Evolutionary conservation across 441 rosid species (phyloP), one percentile per base, ranked within the genome.

Genomic region (Theobroma grandiflorum): DNA sequence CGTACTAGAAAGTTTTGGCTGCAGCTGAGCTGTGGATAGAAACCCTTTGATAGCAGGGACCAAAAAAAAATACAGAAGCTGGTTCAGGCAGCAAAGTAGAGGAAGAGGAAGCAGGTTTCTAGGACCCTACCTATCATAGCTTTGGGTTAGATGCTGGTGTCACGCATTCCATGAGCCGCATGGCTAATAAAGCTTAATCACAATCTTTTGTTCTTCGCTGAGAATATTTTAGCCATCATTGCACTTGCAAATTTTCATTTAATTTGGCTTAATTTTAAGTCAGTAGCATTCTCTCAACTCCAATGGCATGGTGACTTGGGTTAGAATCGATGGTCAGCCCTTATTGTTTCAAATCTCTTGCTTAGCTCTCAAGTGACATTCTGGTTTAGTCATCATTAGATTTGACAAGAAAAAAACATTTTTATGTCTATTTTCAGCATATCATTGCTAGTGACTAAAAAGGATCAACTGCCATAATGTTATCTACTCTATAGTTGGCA

Each of bases 141-240:
- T 15, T 72, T 35, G 62, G 75, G 31, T 26, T 16, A 50, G 75
- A 10, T 16, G 8, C 40, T 33, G 58, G 20, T 70, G 37, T 70
- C 5, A 31, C 58, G 38, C 18, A 45, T 43, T 43, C n/a, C 53
- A n/a, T 6, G 15, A 15, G n/a, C 64, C 62, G 78, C 78, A 31
- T 76, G 70, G 20, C 11, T 62, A 63, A 62, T 31, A 31, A 58
- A 59, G 69, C 69, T 38, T 64, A 64, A 38, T 8, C 49, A 40
- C 63, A 8, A 9, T 45, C 59, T 76, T 47, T 62, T 76, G 47
- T 43, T 62, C 47, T 31, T 45, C 71, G 45, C 78, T 20, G 42
- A 15, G 78, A 58, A 74, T 74, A 74, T 58, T 74, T 15, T 50
- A 65, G 6, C 52, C 67, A 74, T 74, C 22, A 75, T 62, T 43